phyloP scores from a whole-genome alignment of 208 protist genomes.

The Novymonas esmeraldas region DNA sequence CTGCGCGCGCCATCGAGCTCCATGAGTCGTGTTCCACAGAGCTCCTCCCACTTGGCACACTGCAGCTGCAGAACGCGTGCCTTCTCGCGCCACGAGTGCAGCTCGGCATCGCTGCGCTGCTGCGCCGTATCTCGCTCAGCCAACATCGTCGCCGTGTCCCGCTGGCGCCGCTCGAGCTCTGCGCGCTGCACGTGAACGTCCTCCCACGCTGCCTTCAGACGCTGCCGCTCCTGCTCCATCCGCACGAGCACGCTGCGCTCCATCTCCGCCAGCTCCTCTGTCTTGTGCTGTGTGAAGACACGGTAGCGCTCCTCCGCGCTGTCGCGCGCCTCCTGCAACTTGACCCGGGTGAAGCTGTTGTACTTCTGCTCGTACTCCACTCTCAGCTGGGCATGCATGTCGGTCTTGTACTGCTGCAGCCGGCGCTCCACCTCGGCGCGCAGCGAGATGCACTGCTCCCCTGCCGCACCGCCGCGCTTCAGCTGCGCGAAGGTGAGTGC shows the following conservation, averaged over 20 bases:
- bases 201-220: slow-evolving; percentile 58
- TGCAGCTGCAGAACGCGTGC: slow-evolving; percentile 52
- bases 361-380: slow-evolving; percentile 77
- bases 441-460: slow-evolving; percentile 51
- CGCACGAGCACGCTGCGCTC: slow-evolving; percentile 53
- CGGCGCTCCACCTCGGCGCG: slow-evolving; percentile 77
- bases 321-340: slow-evolving; percentile 60
- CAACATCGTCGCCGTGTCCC: slow-evolving; percentile 39
- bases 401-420: slow-evolving; percentile 68
- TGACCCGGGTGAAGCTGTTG: slow-evolving; percentile 58
- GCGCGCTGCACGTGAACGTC: slow-evolving; percentile 70
- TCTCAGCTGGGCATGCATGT: slow-evolving; percentile 74
- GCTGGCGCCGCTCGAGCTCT: slow-evolving; percentile 58
- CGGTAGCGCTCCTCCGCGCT: slow-evolving; percentile 59
- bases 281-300: slow-evolving; percentile 55
- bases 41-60: slow-evolving; percentile 73
- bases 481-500: slow-evolving; percentile 76
- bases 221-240: slow-evolving; percentile 68
- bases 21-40: slow-evolving; percentile 68
- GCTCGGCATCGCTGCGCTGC: slow-evolving; percentile 27
- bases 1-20: slow-evolving; percentile 68
- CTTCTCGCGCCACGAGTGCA: slow-evolving; percentile 45
- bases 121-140: slow-evolving; percentile 45
- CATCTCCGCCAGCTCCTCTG: slow-evolving; percentile 66
- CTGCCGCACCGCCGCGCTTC: slow-evolving; percentile 24